These are phyloP conservation scores for Talaromyces sp. DNA, from an alignment of 2,329 filamentous ascomycete genomes.

Conservation along the genomic window DNA sequence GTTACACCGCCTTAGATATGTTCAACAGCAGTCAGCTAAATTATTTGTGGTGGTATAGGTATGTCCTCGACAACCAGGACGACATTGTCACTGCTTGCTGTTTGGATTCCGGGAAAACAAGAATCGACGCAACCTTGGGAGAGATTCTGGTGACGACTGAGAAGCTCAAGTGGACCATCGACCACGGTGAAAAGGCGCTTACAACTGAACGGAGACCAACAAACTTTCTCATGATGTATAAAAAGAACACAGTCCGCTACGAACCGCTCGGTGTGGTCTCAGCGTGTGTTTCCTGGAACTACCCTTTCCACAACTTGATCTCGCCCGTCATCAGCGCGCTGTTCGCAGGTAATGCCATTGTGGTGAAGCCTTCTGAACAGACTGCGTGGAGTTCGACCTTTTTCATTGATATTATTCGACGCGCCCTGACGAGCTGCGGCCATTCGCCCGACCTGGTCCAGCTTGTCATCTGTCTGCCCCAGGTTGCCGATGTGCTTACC, in stretches of 20 bases:
- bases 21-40: not conserved
- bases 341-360: conserved; percentile 83
- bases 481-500: conserved; percentile 73
- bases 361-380: conserved; percentile 92
- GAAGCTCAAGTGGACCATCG: conserved; percentile 90
- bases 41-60: conserved; percentile 30
- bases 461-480: conserved; percentile 79
- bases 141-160: conserved; percentile 92
- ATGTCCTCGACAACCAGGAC: conserved; percentile 83
- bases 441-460: conserved; percentile 79
- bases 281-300: conserved; percentile 95
- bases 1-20: conserved; percentile 11
- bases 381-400: conserved; percentile 88
- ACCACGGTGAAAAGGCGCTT: conserved; percentile 80
- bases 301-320: conserved; percentile 90
- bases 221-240: conserved; percentile 92
- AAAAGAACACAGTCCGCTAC: conserved; percentile 82
- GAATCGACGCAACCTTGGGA: conserved; percentile 86
- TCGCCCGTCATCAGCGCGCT: conserved; percentile 85
- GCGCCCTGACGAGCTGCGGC: conserved; percentile 74
- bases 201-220: conserved; percentile 68
- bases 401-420: conserved; percentile 72
- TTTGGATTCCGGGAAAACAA: conserved; percentile 91
- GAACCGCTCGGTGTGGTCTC: conserved; percentile 90
- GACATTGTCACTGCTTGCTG: conserved; percentile 79